Percentiles rank a stretch among this genome's conserved stretches.
These are phyloP conservation scores for Scheffersomyces stipitis DNA, from an alignment of 805 yeast genomes.

Conservation along the genomic window DNA sequence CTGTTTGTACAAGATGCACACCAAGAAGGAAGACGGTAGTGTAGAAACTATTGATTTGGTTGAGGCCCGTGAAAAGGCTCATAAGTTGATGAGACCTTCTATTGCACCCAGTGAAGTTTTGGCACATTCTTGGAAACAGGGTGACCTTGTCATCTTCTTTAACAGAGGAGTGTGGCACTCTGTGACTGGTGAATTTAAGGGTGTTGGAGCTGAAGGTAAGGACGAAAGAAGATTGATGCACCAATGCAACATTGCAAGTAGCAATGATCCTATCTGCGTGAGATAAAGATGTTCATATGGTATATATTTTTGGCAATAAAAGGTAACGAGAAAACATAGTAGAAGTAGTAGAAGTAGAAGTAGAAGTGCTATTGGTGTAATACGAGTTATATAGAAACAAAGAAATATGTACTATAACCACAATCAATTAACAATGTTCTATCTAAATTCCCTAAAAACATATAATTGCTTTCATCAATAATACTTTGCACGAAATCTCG, in stretches of 20 bases:
- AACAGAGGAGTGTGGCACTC: constrained; percentile 92
- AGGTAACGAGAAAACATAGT: no score
- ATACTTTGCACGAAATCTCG: no score
- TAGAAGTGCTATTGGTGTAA: no score
- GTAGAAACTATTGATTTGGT: constrained; percentile 54
- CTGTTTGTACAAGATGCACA: constrained; percentile 67
- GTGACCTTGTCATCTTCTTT: constrained; percentile 83
- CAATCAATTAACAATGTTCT: no score
- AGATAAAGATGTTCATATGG: no score
- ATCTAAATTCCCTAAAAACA: no score
- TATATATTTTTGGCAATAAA: no score
- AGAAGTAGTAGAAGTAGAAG: no score
- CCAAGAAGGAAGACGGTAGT: constrained; percentile 51
- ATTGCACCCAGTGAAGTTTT: constrained; percentile 71
- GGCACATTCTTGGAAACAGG: constrained; percentile 80
- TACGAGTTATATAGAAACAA: no score
- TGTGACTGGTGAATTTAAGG: constrained; percentile 82
- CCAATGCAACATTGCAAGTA: constrained; percentile 89
- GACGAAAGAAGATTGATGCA: constrained; percentile 87
- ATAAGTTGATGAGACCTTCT: constrained; percentile 81
- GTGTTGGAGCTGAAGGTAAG: constrained; percentile 39
- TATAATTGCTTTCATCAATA: no score
- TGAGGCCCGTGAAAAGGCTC: constrained; percentile 72
- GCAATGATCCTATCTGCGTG: constrained; percentile 70
- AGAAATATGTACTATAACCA: no score